Conservation (phyloP, 352 stramenopile genomes). For the Peronospora destructor region DNA sequence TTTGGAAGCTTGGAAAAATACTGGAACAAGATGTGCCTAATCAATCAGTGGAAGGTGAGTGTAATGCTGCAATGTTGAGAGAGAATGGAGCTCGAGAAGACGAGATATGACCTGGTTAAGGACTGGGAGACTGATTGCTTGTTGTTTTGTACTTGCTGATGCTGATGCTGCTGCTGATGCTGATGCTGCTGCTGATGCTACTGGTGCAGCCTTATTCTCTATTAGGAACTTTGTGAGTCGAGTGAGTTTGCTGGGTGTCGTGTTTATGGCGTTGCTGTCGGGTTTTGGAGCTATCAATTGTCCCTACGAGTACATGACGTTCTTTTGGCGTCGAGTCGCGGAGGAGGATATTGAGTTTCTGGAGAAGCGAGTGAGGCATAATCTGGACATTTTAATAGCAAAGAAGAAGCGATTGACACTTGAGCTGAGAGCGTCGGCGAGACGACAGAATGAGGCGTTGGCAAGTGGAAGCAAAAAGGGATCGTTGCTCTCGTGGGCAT, state of each 20-base stretch:
- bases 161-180: slow-evolving; percentile 7
- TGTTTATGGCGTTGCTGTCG: slow-evolving; percentile 79
- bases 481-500: slow-evolving; percentile 31
- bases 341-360: slow-evolving; percentile 81
- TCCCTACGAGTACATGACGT: slow-evolving; percentile 80
- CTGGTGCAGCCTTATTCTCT: slow-evolving; percentile 48
- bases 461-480: slow-evolving; percentile 7
- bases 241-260: slow-evolving; percentile 69
- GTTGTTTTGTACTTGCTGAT: slow-evolving; percentile 2
- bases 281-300: slow-evolving; percentile 81
- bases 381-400: slow-evolving; percentile 71
- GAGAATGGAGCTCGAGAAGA: slow-evolving; percentile 4
- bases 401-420: slow-evolving; percentile 75
- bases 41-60: slow-evolving; percentile 46
- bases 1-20: slow-evolving; percentile 60
- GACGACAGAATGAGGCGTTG: slow-evolving; percentile 22
- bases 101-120: not conserved
- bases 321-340: slow-evolving; percentile 70
- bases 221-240: slow-evolving; percentile 78
- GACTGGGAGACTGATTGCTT: not conserved
- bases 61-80: not conserved
- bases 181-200: slow-evolving; percentile 9
- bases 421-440: slow-evolving; percentile 36
- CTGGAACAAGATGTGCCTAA: slow-evolving; percentile 37
- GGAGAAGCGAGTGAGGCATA: slow-evolving; percentile 72